Percentiles rank a stretch among this genome's conserved stretches.
Conservation (phyloP, 306 rosid genomes). For the Cyclanthera cordifolia region DNA sequence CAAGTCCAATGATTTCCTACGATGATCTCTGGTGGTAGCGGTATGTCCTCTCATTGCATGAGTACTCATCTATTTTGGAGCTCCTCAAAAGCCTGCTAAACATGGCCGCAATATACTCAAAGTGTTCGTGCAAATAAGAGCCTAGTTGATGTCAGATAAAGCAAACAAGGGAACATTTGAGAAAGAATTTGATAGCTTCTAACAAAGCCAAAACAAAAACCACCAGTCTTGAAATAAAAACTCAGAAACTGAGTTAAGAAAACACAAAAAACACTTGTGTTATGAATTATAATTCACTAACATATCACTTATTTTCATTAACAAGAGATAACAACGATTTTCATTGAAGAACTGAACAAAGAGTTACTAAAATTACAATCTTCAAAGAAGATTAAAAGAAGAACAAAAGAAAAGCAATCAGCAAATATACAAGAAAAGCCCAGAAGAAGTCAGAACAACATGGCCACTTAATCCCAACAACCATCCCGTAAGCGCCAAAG, state of each 20-base stretch:
- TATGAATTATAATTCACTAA: neutral
- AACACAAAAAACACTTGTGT: neutral
- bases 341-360: no score
- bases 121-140: neutral
- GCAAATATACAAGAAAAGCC: no score
- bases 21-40: slow-evolving; percentile 21
- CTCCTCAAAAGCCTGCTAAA: slow-evolving; percentile 12
- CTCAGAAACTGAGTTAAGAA: neutral
- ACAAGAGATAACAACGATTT: no score
- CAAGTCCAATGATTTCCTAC: slow-evolving; percentile 31
- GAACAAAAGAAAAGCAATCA: no score
- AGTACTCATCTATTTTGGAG: slow-evolving; percentile 26
- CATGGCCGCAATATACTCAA: neutral
- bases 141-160: neutral
- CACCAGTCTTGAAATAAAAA: neutral
- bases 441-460: neutral
- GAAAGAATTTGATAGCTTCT: neutral
- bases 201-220: neutral
- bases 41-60: slow-evolving; percentile 18
- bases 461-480: neutral
- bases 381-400: no score
- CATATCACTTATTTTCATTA: neutral
- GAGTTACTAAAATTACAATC: no score
- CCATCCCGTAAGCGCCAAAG: neutral
- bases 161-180: neutral